Evolutionary conservation across 441 rosid genomes (phyloP).

Genomic region (Iberis amara): DNA sequence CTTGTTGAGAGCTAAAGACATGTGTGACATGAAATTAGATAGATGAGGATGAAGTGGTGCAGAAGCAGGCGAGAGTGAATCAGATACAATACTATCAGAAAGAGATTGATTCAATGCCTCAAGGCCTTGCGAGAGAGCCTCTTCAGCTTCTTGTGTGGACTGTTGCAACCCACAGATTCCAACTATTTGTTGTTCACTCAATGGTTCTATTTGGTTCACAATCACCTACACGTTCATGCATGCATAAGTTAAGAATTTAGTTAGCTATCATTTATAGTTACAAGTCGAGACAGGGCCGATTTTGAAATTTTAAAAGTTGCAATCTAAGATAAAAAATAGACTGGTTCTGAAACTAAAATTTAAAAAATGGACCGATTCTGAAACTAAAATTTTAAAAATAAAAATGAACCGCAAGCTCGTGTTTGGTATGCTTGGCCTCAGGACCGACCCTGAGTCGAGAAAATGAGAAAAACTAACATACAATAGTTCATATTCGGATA

Average conservation of each 20-base stretch:
- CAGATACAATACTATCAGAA: conserved; percentile 79
- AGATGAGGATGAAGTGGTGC: conserved; percentile 56
- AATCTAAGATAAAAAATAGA: too few species aligned
- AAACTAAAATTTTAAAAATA: too few species aligned
- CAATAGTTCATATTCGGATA: too few species aligned
- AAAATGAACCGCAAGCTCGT: too few species aligned
- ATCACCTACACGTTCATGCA: conserved; percentile 40
- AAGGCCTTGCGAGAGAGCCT: conserved; percentile 81
- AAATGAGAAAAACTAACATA: too few species aligned
- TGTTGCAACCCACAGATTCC: conserved; percentile 83
- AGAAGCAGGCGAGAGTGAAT: conserved; percentile 51
- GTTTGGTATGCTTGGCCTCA: too few species aligned
- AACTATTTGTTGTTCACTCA: conserved; percentile 81
- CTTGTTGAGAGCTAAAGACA: conserved; percentile 92
- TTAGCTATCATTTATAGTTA: not conserved
- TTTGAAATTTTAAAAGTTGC: too few species aligned
- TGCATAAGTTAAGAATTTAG: not conserved
- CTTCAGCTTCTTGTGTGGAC: conserved; percentile 87
- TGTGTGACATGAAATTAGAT: conserved; percentile 89
- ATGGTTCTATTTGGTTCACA: conserved; percentile 66
- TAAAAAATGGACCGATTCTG: too few species aligned
- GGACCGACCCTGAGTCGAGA: too few species aligned
- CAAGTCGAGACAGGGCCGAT: not conserved
- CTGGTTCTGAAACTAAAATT: too few species aligned
- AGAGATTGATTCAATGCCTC: conserved; percentile 81